Base-by-base conservation (phyloP, 129 eudicot genomes). In the Centaurea solstitialis region DNA sequence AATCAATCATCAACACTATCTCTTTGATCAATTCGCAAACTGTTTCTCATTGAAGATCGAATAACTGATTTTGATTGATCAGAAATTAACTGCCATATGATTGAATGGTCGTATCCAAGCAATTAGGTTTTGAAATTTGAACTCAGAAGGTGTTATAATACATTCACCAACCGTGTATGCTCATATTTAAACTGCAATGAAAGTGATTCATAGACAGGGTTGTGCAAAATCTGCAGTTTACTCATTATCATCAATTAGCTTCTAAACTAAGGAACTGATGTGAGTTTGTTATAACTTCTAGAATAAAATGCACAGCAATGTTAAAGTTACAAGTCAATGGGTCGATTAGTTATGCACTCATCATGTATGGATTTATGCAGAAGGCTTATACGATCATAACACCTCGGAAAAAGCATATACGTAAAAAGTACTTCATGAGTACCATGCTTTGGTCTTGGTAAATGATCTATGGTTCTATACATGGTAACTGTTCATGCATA, bases 121-220 rank as follows among this genome's bases (percentile, higher is more conserved):
- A 62, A 28, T 39, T 62, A 45, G 76, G 76, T 68, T 38, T 75
- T 75, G 26, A 45, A 71, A 50, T 38, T 75, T 75, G 26, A 45
- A 71, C 30, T 59, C 38, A 75, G 70, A 33, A 61, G 21, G 3
- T n/a, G 75, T 61, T 76, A 30, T 20, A 15, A 18, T 70, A 21
- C 76, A 11, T 10, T 13, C 68, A 50, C 12, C 67, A 24, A 41
- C 7, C 40, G 30, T 7, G 1, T 45, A 24, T 57, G 77, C 18
- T 53, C 47, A 22, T 57, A 9, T 21, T 41, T 75, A 24, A 73
- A 80, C 23, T 72, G 74, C 50, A 61, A 22, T 28, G 66, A 24
- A 61, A 72, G 47, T 72, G 65, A 68, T 65, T 43, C 64, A 22
- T 66, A 28, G 40, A 81, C 23, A 74, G 40, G 18, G 65, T 65